Conservation (phyloP, 352 stramenopile genomes). For the Phytophthora tubulina region DNA sequence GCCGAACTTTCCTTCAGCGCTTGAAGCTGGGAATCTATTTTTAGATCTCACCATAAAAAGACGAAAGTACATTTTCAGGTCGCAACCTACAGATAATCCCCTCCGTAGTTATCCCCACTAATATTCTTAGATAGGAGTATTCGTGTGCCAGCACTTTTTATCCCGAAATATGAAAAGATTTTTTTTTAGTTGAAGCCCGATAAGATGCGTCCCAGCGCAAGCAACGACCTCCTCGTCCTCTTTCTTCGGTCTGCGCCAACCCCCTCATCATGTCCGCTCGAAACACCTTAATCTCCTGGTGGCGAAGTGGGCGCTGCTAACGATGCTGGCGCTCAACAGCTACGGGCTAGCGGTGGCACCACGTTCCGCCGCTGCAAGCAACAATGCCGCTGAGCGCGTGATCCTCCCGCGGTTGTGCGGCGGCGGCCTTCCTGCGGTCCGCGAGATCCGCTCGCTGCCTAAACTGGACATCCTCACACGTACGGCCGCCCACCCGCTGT, state of each 20-base stretch:
- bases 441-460: conserved; percentile 52
- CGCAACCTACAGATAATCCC: too few relatives aligned
- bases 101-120: too few relatives aligned
- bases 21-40: too few relatives aligned
- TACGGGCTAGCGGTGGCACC: conserved; percentile 42
- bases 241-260: not conserved
- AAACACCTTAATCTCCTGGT: conserved; percentile 8
- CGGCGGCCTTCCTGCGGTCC: conserved; percentile 37
- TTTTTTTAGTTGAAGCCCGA: not conserved
- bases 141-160: too few relatives aligned
- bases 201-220: conserved; percentile 19
- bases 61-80: too few relatives aligned
- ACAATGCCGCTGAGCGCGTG: conserved; percentile 30
- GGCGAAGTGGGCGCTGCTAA: not conserved
- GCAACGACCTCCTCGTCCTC: not conserved
- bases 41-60: too few relatives aligned
- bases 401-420: conserved; percentile 54
- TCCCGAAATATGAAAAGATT: too few relatives aligned
- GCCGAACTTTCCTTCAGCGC: too few relatives aligned
- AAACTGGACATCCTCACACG: conserved; percentile 63
- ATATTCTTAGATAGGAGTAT: too few relatives aligned
- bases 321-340: conserved; percentile 60
- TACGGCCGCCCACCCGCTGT: conserved; percentile 52
- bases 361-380: conserved; percentile 9
- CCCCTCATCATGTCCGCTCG: not conserved